Percentiles rank a stretch among this genome's conserved stretches.
Evolutionary conservation across 1,284 basidiomycete genomes (phyloP).

Genomic region (Meira nashicola): DNA sequence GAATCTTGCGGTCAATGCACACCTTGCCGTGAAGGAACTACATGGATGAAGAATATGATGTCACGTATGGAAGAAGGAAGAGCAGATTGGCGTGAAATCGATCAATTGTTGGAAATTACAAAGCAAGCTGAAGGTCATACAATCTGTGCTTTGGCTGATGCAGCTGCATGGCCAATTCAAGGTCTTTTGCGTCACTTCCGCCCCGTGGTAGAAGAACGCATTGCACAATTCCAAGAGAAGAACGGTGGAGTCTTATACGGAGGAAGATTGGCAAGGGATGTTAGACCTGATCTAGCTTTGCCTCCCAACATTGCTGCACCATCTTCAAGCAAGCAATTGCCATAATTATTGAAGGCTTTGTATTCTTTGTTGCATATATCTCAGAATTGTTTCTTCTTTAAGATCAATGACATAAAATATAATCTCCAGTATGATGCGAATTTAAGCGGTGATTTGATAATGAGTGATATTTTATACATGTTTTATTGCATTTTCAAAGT

Average conservation of each 20-base stretch:
- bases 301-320: constrained; percentile 53
- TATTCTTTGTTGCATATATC: background rate
- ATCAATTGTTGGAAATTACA: constrained; percentile 63
- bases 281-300: constrained; percentile 68
- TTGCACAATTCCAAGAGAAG: constrained; percentile 69
- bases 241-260: constrained; percentile 86
- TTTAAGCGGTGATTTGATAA: background rate
- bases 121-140: constrained; percentile 85
- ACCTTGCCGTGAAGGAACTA: constrained; percentile 78
- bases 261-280: constrained; percentile 69
- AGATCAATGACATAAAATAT: no score
- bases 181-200: constrained; percentile 90
- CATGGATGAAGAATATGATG: constrained; percentile 53
- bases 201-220: constrained; percentile 68
- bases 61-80: constrained; percentile 71
- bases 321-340: constrained; percentile 1
- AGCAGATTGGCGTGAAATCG: constrained; percentile 86
- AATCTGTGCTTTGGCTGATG: constrained; percentile 93
- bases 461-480: background rate
- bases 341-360: background rate
- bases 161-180: constrained; percentile 98
- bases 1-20: constrained; percentile 99
- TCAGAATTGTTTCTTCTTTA: no score
- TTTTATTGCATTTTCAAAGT: background rate
- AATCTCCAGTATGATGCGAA: no score